Evolutionary conservation across 768 basidiomycete species (phyloP), one percentile per base, ranked within the genome.

Genomic region (Trametes cinnabarina): DNA sequence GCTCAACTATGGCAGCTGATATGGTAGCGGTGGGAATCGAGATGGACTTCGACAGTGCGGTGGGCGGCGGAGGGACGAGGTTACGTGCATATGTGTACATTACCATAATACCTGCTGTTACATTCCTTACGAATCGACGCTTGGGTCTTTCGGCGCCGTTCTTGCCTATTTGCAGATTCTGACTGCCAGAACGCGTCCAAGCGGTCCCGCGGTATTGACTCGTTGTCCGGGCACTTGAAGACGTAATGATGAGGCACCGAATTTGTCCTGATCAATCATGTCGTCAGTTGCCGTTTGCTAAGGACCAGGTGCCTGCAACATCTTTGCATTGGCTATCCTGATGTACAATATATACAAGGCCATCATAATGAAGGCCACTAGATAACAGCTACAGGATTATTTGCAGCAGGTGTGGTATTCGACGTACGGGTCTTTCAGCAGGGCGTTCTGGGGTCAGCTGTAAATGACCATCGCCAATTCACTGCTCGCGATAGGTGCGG

Each of bases 1-100:
- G 32, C 53, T 63, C 47, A 57, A 57, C 40, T 63, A 56, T 42
- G 57, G 44, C 48, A 39, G 40, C 26, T 39, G 17, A 7, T 48
- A 39, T 39, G 37, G 37, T 15, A n/a, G n/a, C n/a, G 37, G 9
- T n/a, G 9, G 37, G 37, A 4, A 15, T 8, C 37, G n/a, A 15
- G 9, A 15, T 10, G 9, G 37, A 39, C 37, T 8, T 10, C 30
- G 30, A 32, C 37, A 15, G 37, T 39, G 37, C 23, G 34, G n/a
- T 40, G n/a, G 19, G 23, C 12, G 30, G 10, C 11, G 12, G 15
- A 49, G 15, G 47, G 30, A 11, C 19, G 34, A 14, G 19, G 26
- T 26, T 51, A 20, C 25, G 25, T 46, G 34, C 50, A 41, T 57
- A 57, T 39, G 34, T 57, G 48, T 57, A 57, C 46, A 35, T 15